phyloP scores from a whole-genome alignment of 495 filamentous ascomycete genomes.

The Hyaloscypha variabilis region DNA sequence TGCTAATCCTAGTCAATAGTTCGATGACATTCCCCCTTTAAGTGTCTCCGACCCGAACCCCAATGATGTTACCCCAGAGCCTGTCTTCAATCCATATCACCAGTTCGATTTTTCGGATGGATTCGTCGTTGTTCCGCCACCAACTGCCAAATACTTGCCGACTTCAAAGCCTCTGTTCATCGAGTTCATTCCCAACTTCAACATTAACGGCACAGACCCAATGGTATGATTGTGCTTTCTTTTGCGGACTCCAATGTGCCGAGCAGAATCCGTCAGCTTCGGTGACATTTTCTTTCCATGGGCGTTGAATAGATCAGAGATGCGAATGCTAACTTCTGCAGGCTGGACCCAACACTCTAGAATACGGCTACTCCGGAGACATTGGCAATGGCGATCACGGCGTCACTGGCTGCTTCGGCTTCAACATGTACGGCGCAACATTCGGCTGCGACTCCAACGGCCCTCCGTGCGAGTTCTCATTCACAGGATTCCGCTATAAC shows the following conservation, averaged over 20 bases:
- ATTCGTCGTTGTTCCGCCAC: slow-evolving; percentile 35
- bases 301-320: too few relatives aligned
- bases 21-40: slow-evolving; percentile 34
- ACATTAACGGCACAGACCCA: slow-evolving; percentile 16
- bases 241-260: too few relatives aligned
- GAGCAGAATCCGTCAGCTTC: too few relatives aligned
- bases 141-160: slow-evolving; percentile 30
- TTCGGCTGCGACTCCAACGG: slow-evolving; percentile 33
- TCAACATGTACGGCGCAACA: slow-evolving; percentile 31
- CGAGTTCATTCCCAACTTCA: slow-evolving; percentile 33
- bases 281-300: too few relatives aligned
- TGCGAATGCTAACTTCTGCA: too few relatives aligned
- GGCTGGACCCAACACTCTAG: slow-evolving; percentile 26
- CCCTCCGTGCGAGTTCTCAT: slow-evolving; percentile 26
- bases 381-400: slow-evolving; percentile 30
- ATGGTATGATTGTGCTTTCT: too few relatives aligned
- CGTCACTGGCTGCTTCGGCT: slow-evolving; percentile 31
- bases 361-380: slow-evolving; percentile 27
- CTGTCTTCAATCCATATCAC: slow-evolving; percentile 33
- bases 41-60: slow-evolving; percentile 12
- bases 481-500: slow-evolving; percentile 28
- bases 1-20: slow-evolving; percentile 25
- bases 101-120: slow-evolving; percentile 35
- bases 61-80: slow-evolving; percentile 21
- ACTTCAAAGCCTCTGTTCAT: slow-evolving; percentile 24